Evolutionary conservation across 169 alveolate species (phyloP).

Genomic region (Theileria sp.): DNA sequence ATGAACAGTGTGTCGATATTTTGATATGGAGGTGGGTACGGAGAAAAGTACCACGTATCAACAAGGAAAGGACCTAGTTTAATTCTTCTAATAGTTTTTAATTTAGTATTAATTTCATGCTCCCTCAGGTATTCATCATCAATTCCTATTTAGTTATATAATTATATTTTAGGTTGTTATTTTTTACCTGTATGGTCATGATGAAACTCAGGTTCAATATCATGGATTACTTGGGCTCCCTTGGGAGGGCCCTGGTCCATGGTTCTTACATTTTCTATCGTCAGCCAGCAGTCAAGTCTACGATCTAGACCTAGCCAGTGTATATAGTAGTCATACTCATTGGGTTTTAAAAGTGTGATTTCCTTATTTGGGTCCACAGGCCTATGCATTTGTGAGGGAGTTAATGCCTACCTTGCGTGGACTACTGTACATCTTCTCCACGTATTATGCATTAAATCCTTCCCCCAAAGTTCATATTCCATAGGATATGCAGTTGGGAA

Average conservation of each 20-base stretch:
- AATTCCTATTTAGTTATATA: slow-evolving; percentile 33
- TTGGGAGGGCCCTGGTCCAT: slow-evolving; percentile 77
- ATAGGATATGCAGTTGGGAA: slow-evolving; percentile 77
- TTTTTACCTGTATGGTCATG: slow-evolving; percentile 81
- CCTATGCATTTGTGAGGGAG: slow-evolving; percentile 29
- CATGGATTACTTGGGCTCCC: slow-evolving; percentile 67
- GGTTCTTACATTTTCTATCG: slow-evolving; percentile 78
- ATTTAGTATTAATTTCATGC: slow-evolving; percentile 93
- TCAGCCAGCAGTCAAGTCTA: slow-evolving; percentile 85
- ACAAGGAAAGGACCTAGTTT: slow-evolving; percentile 89
- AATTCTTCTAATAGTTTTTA: slow-evolving; percentile 90
- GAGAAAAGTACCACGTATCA: slow-evolving; percentile 98
- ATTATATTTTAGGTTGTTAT: no score
- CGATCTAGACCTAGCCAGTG: slow-evolving; percentile 87
- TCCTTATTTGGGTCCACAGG: slow-evolving; percentile 27
- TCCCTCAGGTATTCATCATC: slow-evolving; percentile 89
- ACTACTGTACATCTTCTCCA: slow-evolving; percentile 74
- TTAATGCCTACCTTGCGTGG: slow-evolving; percentile 65
- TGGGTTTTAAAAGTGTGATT: slow-evolving; percentile 17
- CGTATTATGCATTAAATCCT: slow-evolving; percentile 56
- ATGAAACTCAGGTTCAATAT: slow-evolving; percentile 67
- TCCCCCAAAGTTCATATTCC: slow-evolving; percentile 75
- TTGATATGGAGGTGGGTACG: slow-evolving; percentile 94
- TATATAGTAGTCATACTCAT: slow-evolving; percentile 85
- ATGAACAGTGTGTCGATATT: slow-evolving; percentile 88